A percentile compares a stretch with the other conserved stretches of the same genome.
These are phyloP conservation scores for Caloboletus firmus DNA, from an alignment of 1,284 basidiomycete genomes.

Conservation along the genomic window DNA sequence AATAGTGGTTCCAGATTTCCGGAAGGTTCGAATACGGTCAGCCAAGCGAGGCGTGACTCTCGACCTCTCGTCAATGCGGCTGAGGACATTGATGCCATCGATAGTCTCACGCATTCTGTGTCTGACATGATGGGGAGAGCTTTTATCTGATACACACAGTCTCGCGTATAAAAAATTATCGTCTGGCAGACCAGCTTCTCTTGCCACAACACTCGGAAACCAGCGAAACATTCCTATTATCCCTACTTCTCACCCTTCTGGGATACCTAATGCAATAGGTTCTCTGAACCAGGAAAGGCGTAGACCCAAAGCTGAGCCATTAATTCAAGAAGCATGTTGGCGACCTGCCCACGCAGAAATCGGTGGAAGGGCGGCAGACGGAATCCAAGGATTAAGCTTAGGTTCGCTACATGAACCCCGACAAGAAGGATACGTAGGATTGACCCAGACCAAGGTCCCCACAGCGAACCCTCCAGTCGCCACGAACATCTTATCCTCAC, in stretches of 20 bases:
- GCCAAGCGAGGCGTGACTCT: neutral
- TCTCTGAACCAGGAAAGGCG: slow-evolving; percentile 2
- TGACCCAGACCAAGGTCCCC: slow-evolving; percentile 1
- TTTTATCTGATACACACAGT: neutral
- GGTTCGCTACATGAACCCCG: slow-evolving; percentile 17
- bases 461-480: slow-evolving; percentile 3
- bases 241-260: slow-evolving; percentile 10
- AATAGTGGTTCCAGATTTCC: neutral
- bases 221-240: neutral
- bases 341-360: slow-evolving; percentile 10
- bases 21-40: neutral
- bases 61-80: neutral
- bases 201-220: slow-evolving; percentile 1
- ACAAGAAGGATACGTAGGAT: neutral
- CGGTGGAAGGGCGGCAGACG: neutral
- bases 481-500: slow-evolving; percentile 6
- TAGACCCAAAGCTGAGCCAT: neutral
- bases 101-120: slow-evolving; percentile 12
- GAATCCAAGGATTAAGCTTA: slow-evolving; percentile 20
- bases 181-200: neutral
- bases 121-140: slow-evolving; percentile 6
- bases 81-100: neutral
- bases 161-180: slow-evolving; percentile 4
- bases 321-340: slow-evolving; percentile 7
- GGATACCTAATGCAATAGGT: neutral